Conservation (phyloP, 176 grass and related monocot genomes). For the Carex scoparia region DNA sequence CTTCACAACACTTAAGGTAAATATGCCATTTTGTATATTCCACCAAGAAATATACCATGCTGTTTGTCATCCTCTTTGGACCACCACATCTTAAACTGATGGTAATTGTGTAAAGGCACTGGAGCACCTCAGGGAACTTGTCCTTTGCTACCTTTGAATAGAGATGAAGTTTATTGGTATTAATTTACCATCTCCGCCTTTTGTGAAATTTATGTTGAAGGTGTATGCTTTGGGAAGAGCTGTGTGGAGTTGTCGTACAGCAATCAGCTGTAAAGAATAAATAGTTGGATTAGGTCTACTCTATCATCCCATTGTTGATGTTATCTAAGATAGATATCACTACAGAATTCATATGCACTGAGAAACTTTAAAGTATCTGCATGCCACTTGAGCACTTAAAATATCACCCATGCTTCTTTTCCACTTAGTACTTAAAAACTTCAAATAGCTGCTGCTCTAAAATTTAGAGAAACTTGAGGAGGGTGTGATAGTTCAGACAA, state of each 20-base stretch:
- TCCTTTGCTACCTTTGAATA: background rate
- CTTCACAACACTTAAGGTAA: slow-evolving; percentile 98
- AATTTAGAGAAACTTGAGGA: background rate
- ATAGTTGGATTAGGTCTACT: background rate
- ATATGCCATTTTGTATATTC: slow-evolving; percentile 1
- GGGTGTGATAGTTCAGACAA: background rate
- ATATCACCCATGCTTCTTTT: background rate
- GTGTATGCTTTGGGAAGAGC: background rate
- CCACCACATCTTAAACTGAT: background rate
- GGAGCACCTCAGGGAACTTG: background rate
- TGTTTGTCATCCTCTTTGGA: background rate
- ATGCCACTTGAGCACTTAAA: background rate
- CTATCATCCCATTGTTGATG: background rate
- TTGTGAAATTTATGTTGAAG: background rate
- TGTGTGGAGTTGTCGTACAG: background rate
- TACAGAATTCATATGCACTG: slow-evolving; percentile 5
- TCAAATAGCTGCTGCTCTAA: background rate
- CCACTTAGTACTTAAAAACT: background rate
- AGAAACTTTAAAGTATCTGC: background rate
- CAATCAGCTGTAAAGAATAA: background rate
- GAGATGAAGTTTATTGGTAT: background rate
- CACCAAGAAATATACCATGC: background rate
- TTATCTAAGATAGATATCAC: background rate
- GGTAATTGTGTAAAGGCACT: background rate
- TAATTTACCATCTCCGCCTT: background rate